Conservation (phyloP, 1,284 basidiomycete genomes). For the Rhizoctonia solani region DNA sequence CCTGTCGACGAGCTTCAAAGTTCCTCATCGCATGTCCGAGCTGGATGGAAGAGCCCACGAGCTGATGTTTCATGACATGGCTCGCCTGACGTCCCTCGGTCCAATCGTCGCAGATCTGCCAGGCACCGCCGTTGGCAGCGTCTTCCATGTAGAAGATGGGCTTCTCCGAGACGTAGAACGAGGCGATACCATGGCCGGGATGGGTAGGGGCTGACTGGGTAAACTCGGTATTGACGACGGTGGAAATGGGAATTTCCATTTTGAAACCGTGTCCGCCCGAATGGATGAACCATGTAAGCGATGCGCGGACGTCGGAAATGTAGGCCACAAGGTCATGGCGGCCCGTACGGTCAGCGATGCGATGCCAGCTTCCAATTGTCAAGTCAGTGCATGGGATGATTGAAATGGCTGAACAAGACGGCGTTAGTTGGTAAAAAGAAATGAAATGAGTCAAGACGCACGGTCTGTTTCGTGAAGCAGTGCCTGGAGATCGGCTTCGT, state of each 20-base stretch:
- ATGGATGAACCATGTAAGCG: conserved; percentile 75
- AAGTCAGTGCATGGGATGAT: conserved; percentile 75
- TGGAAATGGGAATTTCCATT: conserved; percentile 76
- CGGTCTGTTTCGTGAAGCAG: conserved; percentile 74
- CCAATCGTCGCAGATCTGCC: conserved; percentile 75
- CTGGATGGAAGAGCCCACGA: conserved; percentile 66
- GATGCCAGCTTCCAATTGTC: conserved; percentile 74
- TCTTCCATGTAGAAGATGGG: conserved; percentile 69
- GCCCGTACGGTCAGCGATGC: conserved; percentile 58
- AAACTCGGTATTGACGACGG: conserved; percentile 62
- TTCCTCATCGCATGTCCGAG: conserved; percentile 61
- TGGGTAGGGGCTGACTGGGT: conserved; percentile 49
- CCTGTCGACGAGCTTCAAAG: conserved; percentile 50
- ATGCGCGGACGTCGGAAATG: conserved; percentile 64
- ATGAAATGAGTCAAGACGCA: conserved; percentile 48
- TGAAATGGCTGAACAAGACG: conserved; percentile 57
- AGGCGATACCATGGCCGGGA: conserved; percentile 61
- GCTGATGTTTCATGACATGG: conserved; percentile 63
- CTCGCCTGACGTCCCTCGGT: conserved; percentile 74
- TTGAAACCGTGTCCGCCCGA: conserved; percentile 74
- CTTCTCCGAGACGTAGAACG: conserved; percentile 64
- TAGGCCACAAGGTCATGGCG: conserved; percentile 74
- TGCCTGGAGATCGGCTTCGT: conserved; percentile 61
- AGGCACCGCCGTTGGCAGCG: conserved; percentile 51
- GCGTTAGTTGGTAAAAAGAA: conserved; percentile 32